phyloP scores from a whole-genome alignment of 1,139 yeast genomes.

The Hanseniaspora sp. region DNA sequence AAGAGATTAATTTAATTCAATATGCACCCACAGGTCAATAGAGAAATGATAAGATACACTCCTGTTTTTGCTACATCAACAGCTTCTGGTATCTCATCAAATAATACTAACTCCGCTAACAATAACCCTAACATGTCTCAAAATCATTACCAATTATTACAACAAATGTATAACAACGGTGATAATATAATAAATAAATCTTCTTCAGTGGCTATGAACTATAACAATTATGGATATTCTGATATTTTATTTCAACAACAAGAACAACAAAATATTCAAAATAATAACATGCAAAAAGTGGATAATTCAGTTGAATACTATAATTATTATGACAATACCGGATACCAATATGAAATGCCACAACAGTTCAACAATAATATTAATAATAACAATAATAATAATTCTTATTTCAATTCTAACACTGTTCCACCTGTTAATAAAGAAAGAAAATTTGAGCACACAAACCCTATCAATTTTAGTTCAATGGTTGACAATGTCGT shows the following conservation, averaged over 20 bases:
- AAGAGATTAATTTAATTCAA: no score
- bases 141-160: constrained; percentile 8
- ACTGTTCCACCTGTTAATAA: not conserved
- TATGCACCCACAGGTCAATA: not conserved
- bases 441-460: not conserved
- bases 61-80: constrained; percentile 13
- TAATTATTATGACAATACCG: constrained; percentile 14
- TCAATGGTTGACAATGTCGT: not conserved
- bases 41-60: constrained; percentile 10
- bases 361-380: not conserved
- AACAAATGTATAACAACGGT: constrained; percentile 4
- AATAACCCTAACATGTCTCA: not conserved
- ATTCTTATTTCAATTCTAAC: not conserved
- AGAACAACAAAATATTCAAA: not conserved
- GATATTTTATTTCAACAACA: not conserved
- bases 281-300: not conserved
- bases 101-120: constrained; percentile 1
- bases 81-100: constrained; percentile 8
- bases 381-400: not conserved
- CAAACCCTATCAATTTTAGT: not conserved
- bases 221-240: not conserved
- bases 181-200: not conserved
- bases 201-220: not conserved
- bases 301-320: constrained; percentile 7
- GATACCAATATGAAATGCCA: constrained; percentile 4